Evolutionary conservation across 805 yeast species (phyloP), one percentile per base, ranked within the genome.

Genomic region (Zygoascus bituminiphila): DNA sequence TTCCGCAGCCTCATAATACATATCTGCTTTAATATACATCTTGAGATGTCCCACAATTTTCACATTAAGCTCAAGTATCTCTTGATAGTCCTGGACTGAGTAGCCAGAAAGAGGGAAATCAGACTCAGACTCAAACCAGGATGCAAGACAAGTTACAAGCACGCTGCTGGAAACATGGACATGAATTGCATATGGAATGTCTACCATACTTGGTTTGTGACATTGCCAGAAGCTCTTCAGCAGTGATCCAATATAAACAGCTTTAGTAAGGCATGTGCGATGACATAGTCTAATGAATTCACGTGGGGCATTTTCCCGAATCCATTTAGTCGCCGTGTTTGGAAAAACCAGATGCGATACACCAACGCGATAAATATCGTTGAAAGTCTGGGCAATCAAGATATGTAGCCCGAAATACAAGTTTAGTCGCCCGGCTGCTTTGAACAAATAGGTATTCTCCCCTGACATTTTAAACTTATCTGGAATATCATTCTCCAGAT

Each of bases 361-460:
- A 12, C 52, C 52, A 9, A 49, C 46, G 10, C 52, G 42, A 25
- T 49, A 47, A 31, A 49, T 22, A 35, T 46, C 49, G 33, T 37
- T 12, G 22, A 20, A 47, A 9, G 46, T 49, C 42, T 49, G 52
- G 21, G 46, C 36, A 4, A 49, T 17, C 20, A 46, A 23, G 21
- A 49, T 46, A 20, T 49, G 52, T 17, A 49, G 26, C 4, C 44
- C 52, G 24, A 41, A 49, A 20, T 29, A 46, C 22, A 49, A 31
- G 40, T 42, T 46, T 19, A 47, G 33, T 6, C 50, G 45, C 5
- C 43, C 47, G 3, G n/a, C 3, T 6, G 38, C 12, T 42, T 42
- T 42, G 31, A 15, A 26, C 12, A 40, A 12, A 40, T 22, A 42
- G 7, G 45, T 35, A n/a, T 47, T 49, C 22, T 25, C 50, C 5